phyloP scores from a whole-genome alignment of 1,284 basidiomycete genomes.

The Vanrija pseudolonga region DNA sequence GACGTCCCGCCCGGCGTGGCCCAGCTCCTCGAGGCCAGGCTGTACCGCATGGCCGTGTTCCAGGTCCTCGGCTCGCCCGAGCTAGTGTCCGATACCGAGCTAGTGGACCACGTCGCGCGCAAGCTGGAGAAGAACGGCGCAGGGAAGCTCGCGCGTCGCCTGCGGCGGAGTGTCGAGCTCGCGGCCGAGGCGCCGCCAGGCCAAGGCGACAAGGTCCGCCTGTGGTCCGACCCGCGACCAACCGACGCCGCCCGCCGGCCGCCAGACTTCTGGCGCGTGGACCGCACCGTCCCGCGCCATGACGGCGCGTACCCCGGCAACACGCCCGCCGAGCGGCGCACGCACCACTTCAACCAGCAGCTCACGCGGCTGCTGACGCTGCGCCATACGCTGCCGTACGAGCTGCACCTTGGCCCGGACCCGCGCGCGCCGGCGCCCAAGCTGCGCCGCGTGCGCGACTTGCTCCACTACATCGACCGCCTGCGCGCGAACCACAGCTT shows the following conservation, averaged over 20 bases:
- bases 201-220: background rate
- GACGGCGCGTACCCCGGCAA: background rate
- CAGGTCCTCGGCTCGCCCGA: slow-evolving; percentile 30
- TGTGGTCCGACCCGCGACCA: background rate
- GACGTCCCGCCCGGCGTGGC: slow-evolving; percentile 23
- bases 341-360: slow-evolving; percentile 13
- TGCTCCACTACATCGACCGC: slow-evolving; percentile 27
- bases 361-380: slow-evolving; percentile 11
- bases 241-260: background rate
- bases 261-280: slow-evolving; percentile 6
- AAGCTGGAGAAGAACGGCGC: slow-evolving; percentile 27
- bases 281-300: background rate
- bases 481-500: slow-evolving; percentile 32
- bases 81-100: slow-evolving; percentile 18
- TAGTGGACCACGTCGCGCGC: slow-evolving; percentile 20
- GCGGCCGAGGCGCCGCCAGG: background rate
- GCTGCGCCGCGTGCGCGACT: slow-evolving; percentile 27
- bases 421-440: slow-evolving; percentile 1
- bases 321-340: slow-evolving; percentile 5
- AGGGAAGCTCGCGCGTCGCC: slow-evolving; percentile 30
- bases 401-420: background rate
- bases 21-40: slow-evolving; percentile 28
- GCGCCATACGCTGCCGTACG: slow-evolving; percentile 6
- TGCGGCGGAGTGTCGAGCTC: slow-evolving; percentile 22
- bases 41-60: slow-evolving; percentile 36